phyloP scores from a whole-genome alignment of 257 asterid species.

The Leonotis leonurus region DNA sequence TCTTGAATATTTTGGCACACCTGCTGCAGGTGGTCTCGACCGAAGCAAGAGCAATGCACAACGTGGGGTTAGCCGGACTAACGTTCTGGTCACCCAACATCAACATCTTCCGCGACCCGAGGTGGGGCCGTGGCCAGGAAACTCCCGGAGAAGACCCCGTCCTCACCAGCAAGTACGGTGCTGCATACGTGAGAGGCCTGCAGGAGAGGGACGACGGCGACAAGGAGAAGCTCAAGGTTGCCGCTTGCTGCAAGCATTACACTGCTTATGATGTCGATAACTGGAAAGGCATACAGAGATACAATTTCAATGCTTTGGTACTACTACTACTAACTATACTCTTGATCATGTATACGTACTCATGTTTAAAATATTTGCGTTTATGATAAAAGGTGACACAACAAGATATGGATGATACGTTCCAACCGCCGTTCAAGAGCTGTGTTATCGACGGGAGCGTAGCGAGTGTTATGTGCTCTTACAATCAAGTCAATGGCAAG shows the following conservation, averaged over 20 bases:
- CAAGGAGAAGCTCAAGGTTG: slow-evolving; percentile 50
- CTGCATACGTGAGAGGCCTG: slow-evolving; percentile 48
- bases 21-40: slow-evolving; percentile 76
- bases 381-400: slow-evolving; percentile 48
- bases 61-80: slow-evolving; percentile 80
- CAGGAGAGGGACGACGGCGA: slow-evolving; percentile 72
- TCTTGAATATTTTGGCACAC: no score
- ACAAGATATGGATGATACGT: slow-evolving; percentile 92
- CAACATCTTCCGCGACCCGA: slow-evolving; percentile 88
- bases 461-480: slow-evolving; percentile 96
- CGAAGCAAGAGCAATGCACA: slow-evolving; percentile 95
- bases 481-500: slow-evolving; percentile 82
- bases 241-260: slow-evolving; percentile 70
- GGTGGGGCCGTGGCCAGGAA: slow-evolving; percentile 99
- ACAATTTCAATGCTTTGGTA: slow-evolving; percentile 72
- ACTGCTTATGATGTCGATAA: slow-evolving; percentile 74
- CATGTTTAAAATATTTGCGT: background rate
- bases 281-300: slow-evolving; percentile 63
- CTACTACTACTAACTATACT: no score
- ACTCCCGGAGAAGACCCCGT: slow-evolving; percentile 96
- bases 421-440: slow-evolving; percentile 88
- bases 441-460: slow-evolving; percentile 91
- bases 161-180: slow-evolving; percentile 47
- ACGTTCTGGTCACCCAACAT: slow-evolving; percentile 93
- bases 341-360: no score